These are phyloP conservation scores for Cryptococcus sp. DNA, from an alignment of 1,284 basidiomycete species.

Conservation along the genomic window DNA sequence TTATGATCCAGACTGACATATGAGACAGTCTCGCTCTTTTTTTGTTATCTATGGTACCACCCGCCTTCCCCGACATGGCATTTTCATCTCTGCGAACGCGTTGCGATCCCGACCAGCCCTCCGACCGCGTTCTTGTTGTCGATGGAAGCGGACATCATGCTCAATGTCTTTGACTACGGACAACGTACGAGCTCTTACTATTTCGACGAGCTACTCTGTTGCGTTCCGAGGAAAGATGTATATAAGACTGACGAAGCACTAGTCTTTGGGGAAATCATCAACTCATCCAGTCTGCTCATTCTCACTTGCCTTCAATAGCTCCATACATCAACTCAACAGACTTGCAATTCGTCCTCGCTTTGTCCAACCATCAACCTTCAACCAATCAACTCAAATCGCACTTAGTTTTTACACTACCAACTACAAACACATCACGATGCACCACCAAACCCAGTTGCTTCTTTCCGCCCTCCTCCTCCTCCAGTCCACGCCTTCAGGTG, in stretches of 20 bases:
- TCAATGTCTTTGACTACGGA: too few species aligned
- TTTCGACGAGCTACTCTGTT: too few species aligned
- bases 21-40: too few species aligned
- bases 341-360: not conserved
- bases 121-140: not conserved
- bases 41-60: not conserved
- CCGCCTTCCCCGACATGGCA: not conserved
- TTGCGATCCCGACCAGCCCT: slow-evolving; percentile 1
- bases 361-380: not conserved
- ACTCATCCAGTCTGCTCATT: not conserved
- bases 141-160: too few species aligned
- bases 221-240: too few species aligned
- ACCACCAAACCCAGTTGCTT: not conserved
- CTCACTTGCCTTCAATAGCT: not conserved
- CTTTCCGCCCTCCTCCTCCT: not conserved
- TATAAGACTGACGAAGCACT: too few species aligned
- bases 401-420: not conserved
- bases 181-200: too few species aligned
- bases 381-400: not conserved
- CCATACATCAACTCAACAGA: not conserved
- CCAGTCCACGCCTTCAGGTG: not conserved
- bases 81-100: not conserved
- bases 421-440: too few species aligned
- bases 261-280: not conserved
- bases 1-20: too few species aligned